These are phyloP conservation scores for Fusarium longipes DNA, from an alignment of 2,329 filamentous ascomycete genomes.

Conservation along the genomic window DNA sequence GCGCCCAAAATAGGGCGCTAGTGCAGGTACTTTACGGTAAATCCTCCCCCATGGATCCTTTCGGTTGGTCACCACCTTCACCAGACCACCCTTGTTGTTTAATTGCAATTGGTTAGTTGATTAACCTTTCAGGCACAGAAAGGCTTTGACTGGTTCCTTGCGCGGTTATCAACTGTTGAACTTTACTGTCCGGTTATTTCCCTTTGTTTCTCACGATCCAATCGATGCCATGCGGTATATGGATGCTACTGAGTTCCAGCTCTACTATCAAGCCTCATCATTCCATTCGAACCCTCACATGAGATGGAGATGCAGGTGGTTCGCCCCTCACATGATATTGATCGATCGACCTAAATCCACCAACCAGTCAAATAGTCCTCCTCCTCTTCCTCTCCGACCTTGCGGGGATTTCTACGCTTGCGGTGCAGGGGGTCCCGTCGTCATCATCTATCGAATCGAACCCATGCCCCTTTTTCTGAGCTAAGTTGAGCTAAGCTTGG, in stretches of 20 bases:
- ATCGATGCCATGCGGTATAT: too few relatives aligned
- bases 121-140: conserved; percentile 27
- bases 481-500: conserved; percentile 13
- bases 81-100: conserved; percentile 25
- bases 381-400: too few relatives aligned
- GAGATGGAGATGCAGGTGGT: not conserved
- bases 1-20: conserved; percentile 26
- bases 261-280: conserved; percentile 21
- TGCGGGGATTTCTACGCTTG: conserved; percentile 31
- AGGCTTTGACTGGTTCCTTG: conserved; percentile 26
- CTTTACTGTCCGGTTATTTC: conserved; percentile 2
- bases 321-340: conserved; percentile 10
- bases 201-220: conserved; percentile 9
- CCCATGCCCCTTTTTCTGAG: conserved; percentile 11
- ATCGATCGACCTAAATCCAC: conserved; percentile 6
- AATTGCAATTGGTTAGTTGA: conserved; percentile 26
- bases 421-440: conserved; percentile 20
- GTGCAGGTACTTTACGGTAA: conserved; percentile 33
- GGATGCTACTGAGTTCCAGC: too few relatives aligned
- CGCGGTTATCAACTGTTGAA: conserved; percentile 3
- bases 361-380: not conserved
- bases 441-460: conserved; percentile 1
- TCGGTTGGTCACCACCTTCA: conserved; percentile 37
- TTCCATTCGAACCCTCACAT: conserved; percentile 18
- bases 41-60: conserved; percentile 6